A percentile compares a stretch with the other conserved stretches of the same genome.
phyloP scores from a whole-genome alignment of 257 asterid genomes.

The Scutellaria galericulata region DNA sequence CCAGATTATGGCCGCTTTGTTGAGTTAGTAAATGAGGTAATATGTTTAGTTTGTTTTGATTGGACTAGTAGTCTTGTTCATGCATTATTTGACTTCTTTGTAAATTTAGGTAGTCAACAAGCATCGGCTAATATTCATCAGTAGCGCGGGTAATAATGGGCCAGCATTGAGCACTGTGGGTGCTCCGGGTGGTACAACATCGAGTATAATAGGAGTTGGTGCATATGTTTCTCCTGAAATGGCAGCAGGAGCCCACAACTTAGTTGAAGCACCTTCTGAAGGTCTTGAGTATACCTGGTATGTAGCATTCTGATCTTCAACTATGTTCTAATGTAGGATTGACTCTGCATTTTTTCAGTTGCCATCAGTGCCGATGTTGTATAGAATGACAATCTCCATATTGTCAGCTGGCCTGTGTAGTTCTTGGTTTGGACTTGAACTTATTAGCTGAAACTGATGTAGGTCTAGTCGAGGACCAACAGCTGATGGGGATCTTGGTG shows the following conservation, averaged over 20 bases:
- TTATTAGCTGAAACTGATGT: constrained; percentile 47
- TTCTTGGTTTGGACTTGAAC: constrained; percentile 34
- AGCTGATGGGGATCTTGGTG: constrained; percentile 95
- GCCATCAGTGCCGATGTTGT: constrained; percentile 16
- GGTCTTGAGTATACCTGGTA: constrained; percentile 99
- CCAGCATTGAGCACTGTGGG: constrained; percentile 98
- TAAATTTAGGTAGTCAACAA: constrained; percentile 82
- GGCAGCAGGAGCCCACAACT: constrained; percentile 96
- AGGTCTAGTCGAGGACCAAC: constrained; percentile 99
- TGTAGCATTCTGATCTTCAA: constrained; percentile 33
- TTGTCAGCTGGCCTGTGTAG: constrained; percentile 21
- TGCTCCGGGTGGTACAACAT: constrained; percentile 98
- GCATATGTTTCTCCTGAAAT: constrained; percentile 97
- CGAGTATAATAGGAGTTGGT: constrained; percentile 97
- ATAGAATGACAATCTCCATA: constrained; percentile 11
- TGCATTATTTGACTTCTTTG: constrained; percentile 24
- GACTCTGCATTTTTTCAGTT: constrained; percentile 4
- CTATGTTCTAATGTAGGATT: constrained; percentile 18
- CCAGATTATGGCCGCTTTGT: constrained; percentile 99
- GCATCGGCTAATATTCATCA: constrained; percentile 78
- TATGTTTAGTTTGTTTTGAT: constrained; percentile 27
- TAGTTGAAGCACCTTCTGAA: constrained; percentile 92
- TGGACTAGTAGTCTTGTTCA: constrained; percentile 26
- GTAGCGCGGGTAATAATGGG: constrained; percentile 97
- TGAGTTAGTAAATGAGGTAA: constrained; percentile 93